Evolutionary conservation across 1,284 basidiomycete genomes (phyloP), one percentile per base, ranked within the genome.

Genomic region (Anthracocystis setariae): DNA sequence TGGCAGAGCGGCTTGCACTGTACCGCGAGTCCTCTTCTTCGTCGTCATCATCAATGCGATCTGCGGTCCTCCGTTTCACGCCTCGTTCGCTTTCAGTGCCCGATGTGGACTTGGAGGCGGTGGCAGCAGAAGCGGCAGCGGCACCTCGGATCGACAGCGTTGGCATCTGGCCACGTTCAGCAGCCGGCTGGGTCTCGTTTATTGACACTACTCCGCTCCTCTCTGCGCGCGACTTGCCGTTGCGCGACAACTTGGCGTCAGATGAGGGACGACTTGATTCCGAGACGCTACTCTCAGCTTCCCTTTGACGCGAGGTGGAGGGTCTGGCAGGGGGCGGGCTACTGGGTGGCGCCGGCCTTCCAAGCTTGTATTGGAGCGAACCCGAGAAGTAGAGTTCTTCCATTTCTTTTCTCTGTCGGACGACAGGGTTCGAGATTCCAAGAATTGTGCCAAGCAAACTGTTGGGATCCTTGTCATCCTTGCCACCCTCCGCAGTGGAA

Each of bases 381-480:
- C 87, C 84, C 47, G 86, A 85, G 62, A 90, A 87, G 76, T 90
- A 90, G 15, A 93, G 85, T 63, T 91, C 89, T 78, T 88, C 86
- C 7, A 92, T 88, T 17, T 91, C 77, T 27, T 71, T 76, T 23
- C 80, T 70, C 25, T 76, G 65, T 45, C 73, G 74, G 78, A 88
- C 75, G 65, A 92, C 92, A 85, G 93, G 90, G 77, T 90, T 89
- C 0, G 90, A 90, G 5, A 95, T 88, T 32, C 91, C 91, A 85
- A 96, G 86, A 23, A 96, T 88, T 46, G 87, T 89, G 2, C 89
- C 88, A 21, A 96, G 83, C 46, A 96, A 89, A 77, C 91, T 93
- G 86, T 91, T 86, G 45, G 62, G 64, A 84, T 85, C 37, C 81
- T 84, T 56, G 82, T 79, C 21, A 10, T 70, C 51, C 47, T 66